phyloP scores from a whole-genome alignment of 305 asterid species.

The Fraxinus nigra region DNA sequence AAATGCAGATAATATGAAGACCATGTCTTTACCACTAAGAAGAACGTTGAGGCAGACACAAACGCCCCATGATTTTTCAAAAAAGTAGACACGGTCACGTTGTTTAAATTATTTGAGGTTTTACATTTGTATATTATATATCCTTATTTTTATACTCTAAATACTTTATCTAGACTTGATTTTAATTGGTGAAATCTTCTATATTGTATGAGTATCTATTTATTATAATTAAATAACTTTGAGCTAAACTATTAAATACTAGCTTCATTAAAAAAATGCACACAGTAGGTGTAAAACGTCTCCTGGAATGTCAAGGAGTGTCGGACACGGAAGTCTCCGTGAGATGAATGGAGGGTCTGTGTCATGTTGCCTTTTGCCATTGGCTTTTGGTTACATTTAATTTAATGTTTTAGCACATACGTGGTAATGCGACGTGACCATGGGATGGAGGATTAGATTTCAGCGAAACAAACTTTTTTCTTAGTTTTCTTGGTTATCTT shows the following conservation, averaged over 20 bases:
- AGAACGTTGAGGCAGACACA: background rate
- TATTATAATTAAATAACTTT: background rate
- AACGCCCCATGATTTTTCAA: background rate
- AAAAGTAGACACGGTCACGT: background rate
- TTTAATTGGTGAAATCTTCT: background rate
- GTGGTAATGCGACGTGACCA: background rate
- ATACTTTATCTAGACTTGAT: background rate
- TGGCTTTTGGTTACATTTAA: background rate
- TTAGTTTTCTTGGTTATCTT: background rate
- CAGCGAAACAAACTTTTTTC: background rate
- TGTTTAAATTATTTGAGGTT: background rate
- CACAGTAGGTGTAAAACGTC: background rate
- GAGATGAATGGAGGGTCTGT: background rate
- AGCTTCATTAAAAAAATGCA: background rate
- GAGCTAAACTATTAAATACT: background rate
- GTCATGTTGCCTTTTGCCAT: background rate
- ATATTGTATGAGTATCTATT: background rate
- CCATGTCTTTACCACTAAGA: background rate
- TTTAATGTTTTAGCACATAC: background rate
- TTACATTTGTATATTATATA: no score
- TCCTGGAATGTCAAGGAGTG: background rate
- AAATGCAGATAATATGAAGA: conserved; percentile 4
- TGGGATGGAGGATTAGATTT: background rate
- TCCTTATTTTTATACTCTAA: background rate
- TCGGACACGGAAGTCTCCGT: background rate